A percentile compares a stretch with the other conserved stretches of the same genome.
Conservation (phyloP, 768 basidiomycete genomes). For the Trametes villosa region DNA sequence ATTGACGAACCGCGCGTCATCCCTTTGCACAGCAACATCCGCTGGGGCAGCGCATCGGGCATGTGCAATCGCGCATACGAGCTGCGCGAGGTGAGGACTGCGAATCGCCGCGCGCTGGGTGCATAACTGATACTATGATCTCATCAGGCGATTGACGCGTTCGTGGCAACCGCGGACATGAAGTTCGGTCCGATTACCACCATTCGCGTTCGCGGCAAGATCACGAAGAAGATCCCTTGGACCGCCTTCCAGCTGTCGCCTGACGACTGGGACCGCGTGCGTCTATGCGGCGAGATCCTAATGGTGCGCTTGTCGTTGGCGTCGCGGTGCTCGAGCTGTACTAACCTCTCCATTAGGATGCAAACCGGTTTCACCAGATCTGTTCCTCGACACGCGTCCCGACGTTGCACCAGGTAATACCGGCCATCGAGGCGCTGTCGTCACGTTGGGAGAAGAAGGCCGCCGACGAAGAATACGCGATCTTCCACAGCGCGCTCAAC, state of each 20-base stretch:
- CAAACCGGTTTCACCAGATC: not conserved
- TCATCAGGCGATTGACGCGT: slow-evolving; percentile 19
- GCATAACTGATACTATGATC: not conserved
- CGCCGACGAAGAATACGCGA: not conserved
- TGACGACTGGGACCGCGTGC: not conserved
- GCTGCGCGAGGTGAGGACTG: not conserved
- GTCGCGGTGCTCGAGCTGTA: too few species aligned
- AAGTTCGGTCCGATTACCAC: slow-evolving; percentile 37
- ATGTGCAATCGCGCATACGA: not conserved
- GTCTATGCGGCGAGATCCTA: not conserved
- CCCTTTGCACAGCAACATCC: not conserved
- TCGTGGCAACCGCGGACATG: slow-evolving; percentile 31
- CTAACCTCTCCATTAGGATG: not conserved
- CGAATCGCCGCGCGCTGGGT: not conserved
- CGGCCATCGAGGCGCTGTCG: slow-evolving; percentile 34
- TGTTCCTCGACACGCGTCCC: slow-evolving; percentile 33
- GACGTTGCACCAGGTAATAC: slow-evolving; percentile 35
- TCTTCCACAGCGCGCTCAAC: slow-evolving; percentile 19
- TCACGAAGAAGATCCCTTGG: slow-evolving; percentile 22
- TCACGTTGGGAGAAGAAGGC: slow-evolving; percentile 35
- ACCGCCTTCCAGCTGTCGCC: not conserved
- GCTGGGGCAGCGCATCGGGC: not conserved
- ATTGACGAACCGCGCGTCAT: not conserved
- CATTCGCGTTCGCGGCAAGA: slow-evolving; percentile 29
- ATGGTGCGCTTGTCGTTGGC: not conserved